Conservation (phyloP, 768 basidiomycete genomes). For the Leccinum sublutescens region DNA sequence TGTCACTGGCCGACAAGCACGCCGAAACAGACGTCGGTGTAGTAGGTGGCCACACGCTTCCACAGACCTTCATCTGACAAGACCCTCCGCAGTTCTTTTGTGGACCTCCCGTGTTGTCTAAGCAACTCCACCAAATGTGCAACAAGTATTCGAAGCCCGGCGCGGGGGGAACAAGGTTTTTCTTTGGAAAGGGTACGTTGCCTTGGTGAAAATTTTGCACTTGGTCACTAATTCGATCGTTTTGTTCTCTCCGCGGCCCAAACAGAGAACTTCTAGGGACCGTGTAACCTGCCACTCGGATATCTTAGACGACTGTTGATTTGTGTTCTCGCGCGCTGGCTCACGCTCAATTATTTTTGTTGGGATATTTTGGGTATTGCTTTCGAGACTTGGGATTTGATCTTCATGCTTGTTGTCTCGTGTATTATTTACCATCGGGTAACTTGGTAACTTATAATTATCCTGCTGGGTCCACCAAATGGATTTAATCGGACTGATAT, state of each 20-base stretch:
- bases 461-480: not conserved
- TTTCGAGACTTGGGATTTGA: not conserved
- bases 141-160: slow-evolving; percentile 83
- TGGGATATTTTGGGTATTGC: not conserved
- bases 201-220: not conserved
- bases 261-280: slow-evolving; percentile 25
- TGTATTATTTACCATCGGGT: not conserved
- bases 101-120: slow-evolving; percentile 72
- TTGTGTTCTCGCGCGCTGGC: slow-evolving; percentile 1
- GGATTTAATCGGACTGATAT: not conserved
- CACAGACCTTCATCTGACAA: not conserved
- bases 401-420: not conserved
- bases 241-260: not conserved
- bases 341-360: not conserved
- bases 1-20: slow-evolving; percentile 76
- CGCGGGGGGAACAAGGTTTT: slow-evolving; percentile 76
- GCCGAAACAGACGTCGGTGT: slow-evolving; percentile 89
- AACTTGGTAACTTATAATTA: not conserved
- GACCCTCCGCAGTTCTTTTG: slow-evolving; percentile 66
- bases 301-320: not conserved
- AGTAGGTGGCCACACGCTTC: slow-evolving; percentile 34
- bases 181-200: slow-evolving; percentile 80
- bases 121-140: slow-evolving; percentile 68
- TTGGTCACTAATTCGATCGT: slow-evolving; percentile 3
- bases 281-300: not conserved